Evolutionary conservation across 805 yeast genomes (phyloP), one percentile per base, ranked within the genome.

Genomic region (Wickerhamiella australiensis): DNA sequence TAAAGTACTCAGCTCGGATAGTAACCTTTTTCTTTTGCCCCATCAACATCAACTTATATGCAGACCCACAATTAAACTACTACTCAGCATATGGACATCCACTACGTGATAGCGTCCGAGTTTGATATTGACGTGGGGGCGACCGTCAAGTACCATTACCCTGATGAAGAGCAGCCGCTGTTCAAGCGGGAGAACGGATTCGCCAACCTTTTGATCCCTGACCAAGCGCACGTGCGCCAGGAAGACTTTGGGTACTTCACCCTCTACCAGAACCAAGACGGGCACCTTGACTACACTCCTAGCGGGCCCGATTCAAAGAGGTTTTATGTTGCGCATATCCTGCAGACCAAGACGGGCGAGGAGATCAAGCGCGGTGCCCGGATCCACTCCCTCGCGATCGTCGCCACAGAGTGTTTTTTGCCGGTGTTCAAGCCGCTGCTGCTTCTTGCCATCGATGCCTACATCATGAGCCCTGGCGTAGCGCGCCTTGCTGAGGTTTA

Each of bases 41-140:
- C 38, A 23, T 29, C 46, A 43, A 26, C 38, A n/a, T 3, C n/a
- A 31, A 25, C 36, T 43, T 43, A 31, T 43, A 22, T 31, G 45
- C 36, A 42, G 45, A 33, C 38, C 38, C 38, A 33, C 38, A 29
- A 5, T 29, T 12, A 5, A 17, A 33, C 18, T n/a, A 31, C n/a
- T n/a, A 33, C 38, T 33, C 22, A n/a, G 38, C 40, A n/a, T 20
- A 54, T 54, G 56, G 74, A 77, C 56, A 74, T 76, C 13, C 75
- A 75, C 48, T 80, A 71, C 58, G 71, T 82, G 20, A 57, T 85
- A 27, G 72, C 86, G 5, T 83, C 90, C 1, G 88, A 83, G 64
- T 87, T 86, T 62, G 92, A 86, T 61, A 77, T 80, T 54, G 80
- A 76, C 57, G 70, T 77, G 49, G 95, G 96, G 0, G 80, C 92